Base-by-base conservation (phyloP, 1,139 yeast species). In the Taphrina sp. region DNA sequence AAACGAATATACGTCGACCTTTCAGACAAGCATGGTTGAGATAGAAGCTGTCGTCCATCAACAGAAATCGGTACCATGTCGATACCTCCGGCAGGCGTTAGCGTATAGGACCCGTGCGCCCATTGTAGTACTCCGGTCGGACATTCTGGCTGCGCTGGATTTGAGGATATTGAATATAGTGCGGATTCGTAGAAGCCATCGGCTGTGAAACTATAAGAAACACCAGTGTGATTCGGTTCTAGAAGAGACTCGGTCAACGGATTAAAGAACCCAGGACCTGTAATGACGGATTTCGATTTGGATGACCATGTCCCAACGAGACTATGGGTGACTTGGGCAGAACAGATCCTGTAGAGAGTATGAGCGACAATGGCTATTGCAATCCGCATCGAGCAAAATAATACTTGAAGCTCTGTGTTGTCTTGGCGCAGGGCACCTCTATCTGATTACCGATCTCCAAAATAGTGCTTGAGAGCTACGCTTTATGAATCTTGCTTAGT, bases 261-360 rank as follows among this genome's bases (percentile, higher is more conserved):
- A 69, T 92, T 97, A 68, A 81, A 92, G 67, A 92, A 92, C 2
- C 92, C 96, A 68, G 98, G 95, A 0, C 98, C 98, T 0, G 98
- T 92, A 73, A 92, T 84, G 7, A 94, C 98, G 5, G 95, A 82
- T 69, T 86, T 87, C 19, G 96, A 83, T 69, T 92, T 92, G 16
- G 96, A 84, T 0, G 90, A 71, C 98, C 98, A 92, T 0, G 98
- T 92, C n/a, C 98, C 98, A 22, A 58, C 56, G 31, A 62, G 44
- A 12, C 37, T 23, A 10, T 33, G 47, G 19, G 45, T 34, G 14
- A 28, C 23, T 7, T 17, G 12, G 8, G 45, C 45, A n/a, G n/a
- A n/a, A n/a, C n/a, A n/a, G n/a, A n/a, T n/a, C n/a, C n/a, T n/a
- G n/a, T n/a, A n/a, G n/a, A n/a, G n/a, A n/a, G n/a, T n/a, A n/a